Evolutionary conservation across 768 basidiomycete genomes (phyloP), one percentile per base, ranked within the genome.

Genomic region (Psilocybe sp.): DNA sequence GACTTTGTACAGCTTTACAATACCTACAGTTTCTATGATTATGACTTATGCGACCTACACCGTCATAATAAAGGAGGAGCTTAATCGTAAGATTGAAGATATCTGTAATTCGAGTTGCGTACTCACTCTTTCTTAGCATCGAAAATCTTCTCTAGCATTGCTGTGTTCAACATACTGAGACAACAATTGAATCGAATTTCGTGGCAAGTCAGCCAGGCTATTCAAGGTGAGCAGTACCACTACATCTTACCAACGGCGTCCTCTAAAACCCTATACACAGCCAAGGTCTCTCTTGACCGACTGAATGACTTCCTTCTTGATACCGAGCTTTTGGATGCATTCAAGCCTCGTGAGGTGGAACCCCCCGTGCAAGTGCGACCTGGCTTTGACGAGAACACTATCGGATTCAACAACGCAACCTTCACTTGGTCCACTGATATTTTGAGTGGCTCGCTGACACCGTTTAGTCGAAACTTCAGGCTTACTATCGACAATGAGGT

Each of bases 201-300:
- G 12, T 63, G 54, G 33, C 54, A 60, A 12, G 51, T 68, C 33
- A 66, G 61, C 3, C 44, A 35, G 12, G 31, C 50, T 4, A 53
- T 63, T 14, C 49, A 60, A 53, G 61, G 59, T 57, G 3, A 36
- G 23, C 23, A 1, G 32, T 23, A 2, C 34, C 18, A 18, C 36
- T 44, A 3, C 44, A 40, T 43, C 36, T 14, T 2, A 2, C 10
- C 32, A 16, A n/a, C n/a, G n/a, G n/a, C n/a, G n/a, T n/a, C 13
- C 8, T 13, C 23, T 37, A 15, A 37, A 10, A 28, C 5, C 34
- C 20, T 9, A 2, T 16, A 20, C 31, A 54, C 64, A 65, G 82
- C 75, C 44, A 83, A 82, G 63, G 85, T 90, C 4, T 85, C 85
- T 2, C 57, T 89, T 5, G 78, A 81, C 48, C 78, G 88, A 58